A percentile compares a stretch with the other conserved stretches of the same genome.
Evolutionary conservation across 2,329 filamentous ascomycete species (phyloP).

Genomic region (Cyphellophora europaea): DNA sequence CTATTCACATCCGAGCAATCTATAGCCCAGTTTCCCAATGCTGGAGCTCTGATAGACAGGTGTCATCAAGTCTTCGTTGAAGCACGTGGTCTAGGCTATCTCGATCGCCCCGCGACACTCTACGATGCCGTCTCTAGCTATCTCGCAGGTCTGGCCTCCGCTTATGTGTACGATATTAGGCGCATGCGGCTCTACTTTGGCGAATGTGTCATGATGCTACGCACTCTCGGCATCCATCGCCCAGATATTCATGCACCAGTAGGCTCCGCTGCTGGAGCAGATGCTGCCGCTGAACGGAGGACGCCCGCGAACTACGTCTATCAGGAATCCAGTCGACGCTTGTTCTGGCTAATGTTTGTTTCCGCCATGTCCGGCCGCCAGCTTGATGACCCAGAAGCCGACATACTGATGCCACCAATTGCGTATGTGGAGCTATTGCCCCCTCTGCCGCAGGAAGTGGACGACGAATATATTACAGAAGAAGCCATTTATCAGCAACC

Average conservation of each 20-base stretch:
- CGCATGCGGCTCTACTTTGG: slow-evolving; percentile 32
- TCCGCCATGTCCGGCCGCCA: slow-evolving; percentile 71
- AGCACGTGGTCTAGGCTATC: slow-evolving; percentile 33
- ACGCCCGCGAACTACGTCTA: slow-evolving; percentile 26
- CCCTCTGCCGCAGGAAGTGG: slow-evolving; percentile 69
- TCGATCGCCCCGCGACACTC: slow-evolving; percentile 31
- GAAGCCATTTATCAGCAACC: slow-evolving; percentile 64
- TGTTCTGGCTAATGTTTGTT: slow-evolving; percentile 78
- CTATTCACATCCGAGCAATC: slow-evolving; percentile 30
- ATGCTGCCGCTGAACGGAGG: slow-evolving; percentile 13
- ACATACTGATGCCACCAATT: slow-evolving; percentile 65
- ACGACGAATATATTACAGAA: slow-evolving; percentile 70
- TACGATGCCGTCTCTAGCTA: slow-evolving; percentile 38
- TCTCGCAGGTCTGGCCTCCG: slow-evolving; percentile 30
- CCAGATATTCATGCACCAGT: slow-evolving; percentile 8
- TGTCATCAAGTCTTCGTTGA: slow-evolving; percentile 35
- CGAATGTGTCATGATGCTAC: slow-evolving; percentile 33
- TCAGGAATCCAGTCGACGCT: slow-evolving; percentile 43
- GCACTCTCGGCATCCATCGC: slow-evolving; percentile 29
- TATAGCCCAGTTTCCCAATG: slow-evolving; percentile 30
- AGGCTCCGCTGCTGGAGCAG: slow-evolving; percentile 10
- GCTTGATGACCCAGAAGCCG: slow-evolving; percentile 60
- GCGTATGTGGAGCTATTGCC: slow-evolving; percentile 70
- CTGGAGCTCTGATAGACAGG: slow-evolving; percentile 31
- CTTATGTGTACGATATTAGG: slow-evolving; percentile 30